Evolutionary conservation across 1,139 yeast species (phyloP).

Genomic region (Lodderomyces orthopsilosis): DNA sequence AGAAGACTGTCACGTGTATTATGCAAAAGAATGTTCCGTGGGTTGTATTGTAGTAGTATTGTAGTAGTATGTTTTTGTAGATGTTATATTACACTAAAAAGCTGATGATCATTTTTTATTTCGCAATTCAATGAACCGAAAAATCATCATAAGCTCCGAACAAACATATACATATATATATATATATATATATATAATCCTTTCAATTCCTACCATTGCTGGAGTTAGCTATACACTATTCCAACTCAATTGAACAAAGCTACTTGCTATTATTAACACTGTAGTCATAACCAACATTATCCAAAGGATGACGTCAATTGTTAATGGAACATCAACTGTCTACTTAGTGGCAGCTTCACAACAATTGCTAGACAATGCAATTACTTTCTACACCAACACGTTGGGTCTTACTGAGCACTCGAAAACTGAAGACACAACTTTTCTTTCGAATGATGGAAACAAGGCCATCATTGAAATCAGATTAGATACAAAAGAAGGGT

Average conservation of each 20-base stretch:
- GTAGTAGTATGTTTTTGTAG: background rate
- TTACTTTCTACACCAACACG: conserved; percentile 45
- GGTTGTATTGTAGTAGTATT: background rate
- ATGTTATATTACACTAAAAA: background rate
- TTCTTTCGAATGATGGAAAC: conserved; percentile 32
- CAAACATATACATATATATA: background rate
- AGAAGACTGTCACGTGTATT: too few species aligned
- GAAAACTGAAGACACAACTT: conserved; percentile 21
- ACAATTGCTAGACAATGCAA: conserved; percentile 33
- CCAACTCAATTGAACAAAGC: background rate
- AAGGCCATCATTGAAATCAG: conserved; percentile 30
- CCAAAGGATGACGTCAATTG: conserved; percentile 26
- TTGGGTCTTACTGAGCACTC: conserved; percentile 40
- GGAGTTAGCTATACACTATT: background rate
- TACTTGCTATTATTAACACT: background rate
- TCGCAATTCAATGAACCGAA: conserved; percentile 7
- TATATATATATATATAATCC: background rate
- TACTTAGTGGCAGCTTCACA: conserved; percentile 42
- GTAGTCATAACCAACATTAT: background rate
- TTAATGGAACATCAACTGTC: conserved; percentile 52
- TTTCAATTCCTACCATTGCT: background rate
- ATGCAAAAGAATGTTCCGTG: too few species aligned
- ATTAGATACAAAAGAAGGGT: conserved; percentile 25
- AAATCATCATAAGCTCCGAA: conserved; percentile 1
- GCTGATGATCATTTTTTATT: too few species aligned